These are phyloP conservation scores for Neofusicoccum laricinum DNA, from an alignment of 2,329 filamentous ascomycete genomes.

Conservation along the genomic window DNA sequence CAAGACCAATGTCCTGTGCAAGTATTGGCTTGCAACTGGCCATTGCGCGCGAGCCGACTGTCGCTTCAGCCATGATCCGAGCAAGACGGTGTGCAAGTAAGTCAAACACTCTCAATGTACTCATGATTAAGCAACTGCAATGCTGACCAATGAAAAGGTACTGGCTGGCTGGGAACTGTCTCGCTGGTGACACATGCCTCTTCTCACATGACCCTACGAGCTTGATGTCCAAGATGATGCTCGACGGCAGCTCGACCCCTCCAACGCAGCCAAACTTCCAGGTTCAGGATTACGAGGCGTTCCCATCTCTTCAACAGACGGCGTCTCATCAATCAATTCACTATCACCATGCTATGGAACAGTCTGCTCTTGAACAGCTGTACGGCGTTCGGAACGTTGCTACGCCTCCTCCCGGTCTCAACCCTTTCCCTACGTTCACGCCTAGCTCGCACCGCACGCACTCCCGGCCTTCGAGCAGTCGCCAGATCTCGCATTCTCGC, in stretches of 20 bases:
- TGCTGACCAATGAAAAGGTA: conserved; percentile 58
- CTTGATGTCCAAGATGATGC: conserved; percentile 74
- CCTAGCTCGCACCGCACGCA: conserved; percentile 62
- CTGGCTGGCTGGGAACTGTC: conserved; percentile 92
- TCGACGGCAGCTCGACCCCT: conserved; percentile 67
- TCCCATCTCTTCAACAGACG: conserved; percentile 66
- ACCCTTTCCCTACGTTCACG: conserved; percentile 58
- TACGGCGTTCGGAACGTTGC: conserved; percentile 36
- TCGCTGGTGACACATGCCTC: conserved; percentile 89
- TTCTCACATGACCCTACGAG: conserved; percentile 95
- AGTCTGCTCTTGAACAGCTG: conserved; percentile 41
- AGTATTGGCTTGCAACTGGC: conserved; percentile 94
- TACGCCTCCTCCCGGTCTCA: conserved; percentile 69
- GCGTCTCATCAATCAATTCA: conserved; percentile 41
- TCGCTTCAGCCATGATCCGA: conserved; percentile 93
- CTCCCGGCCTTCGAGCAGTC: conserved; percentile 81
- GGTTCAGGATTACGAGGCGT: conserved; percentile 79
- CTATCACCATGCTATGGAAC: conserved; percentile 38
- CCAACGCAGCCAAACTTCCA: conserved; percentile 68
- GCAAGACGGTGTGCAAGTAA: conserved; percentile 96
- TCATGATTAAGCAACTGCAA: background rate
- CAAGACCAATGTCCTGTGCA: conserved; percentile 88
- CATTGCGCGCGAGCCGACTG: conserved; percentile 94
- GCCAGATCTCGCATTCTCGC: conserved; percentile 55
- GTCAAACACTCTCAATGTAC: conserved; percentile 38